phyloP scores from a whole-genome alignment of 257 asterid species.

The Osmanthus fragrans region DNA sequence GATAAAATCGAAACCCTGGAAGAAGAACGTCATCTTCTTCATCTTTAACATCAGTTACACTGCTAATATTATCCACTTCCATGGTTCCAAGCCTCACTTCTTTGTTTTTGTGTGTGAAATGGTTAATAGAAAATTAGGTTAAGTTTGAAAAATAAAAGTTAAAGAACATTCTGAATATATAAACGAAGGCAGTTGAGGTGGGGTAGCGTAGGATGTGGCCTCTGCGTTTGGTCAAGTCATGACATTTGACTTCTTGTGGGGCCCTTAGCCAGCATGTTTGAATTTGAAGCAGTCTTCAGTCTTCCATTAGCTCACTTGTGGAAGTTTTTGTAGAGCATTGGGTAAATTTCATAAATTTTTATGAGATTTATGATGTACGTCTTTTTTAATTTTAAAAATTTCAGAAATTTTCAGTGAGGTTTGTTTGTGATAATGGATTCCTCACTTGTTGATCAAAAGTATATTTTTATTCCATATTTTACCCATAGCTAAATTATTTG shows the following conservation, averaged over 20 bases:
- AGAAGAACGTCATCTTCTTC: constrained; percentile 24
- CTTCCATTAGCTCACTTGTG: neutral
- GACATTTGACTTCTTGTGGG: constrained; percentile 25
- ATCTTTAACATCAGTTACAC: neutral
- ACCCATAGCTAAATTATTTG: too few species aligned
- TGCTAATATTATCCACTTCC: constrained; percentile 26
- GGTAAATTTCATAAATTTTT: too few species aligned
- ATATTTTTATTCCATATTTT: too few species aligned
- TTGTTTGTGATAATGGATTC: too few species aligned
- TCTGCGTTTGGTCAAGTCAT: constrained; percentile 34
- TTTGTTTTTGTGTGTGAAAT: constrained; percentile 1
- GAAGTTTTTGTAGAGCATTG: neutral
- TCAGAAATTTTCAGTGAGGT: too few species aligned
- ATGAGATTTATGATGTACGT: too few species aligned
- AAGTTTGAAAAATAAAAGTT: neutral
- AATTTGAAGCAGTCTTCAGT: constrained; percentile 24
- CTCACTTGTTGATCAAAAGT: too few species aligned
- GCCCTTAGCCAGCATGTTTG: neutral
- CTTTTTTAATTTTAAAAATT: too few species aligned
- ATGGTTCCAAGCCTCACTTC: neutral
- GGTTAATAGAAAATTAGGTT: neutral
- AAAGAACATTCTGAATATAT: neutral
- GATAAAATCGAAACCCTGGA: constrained; percentile 60
- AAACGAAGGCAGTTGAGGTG: neutral
- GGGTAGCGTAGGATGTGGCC: neutral